These are phyloP conservation scores for Saccharomyces hybrid DNA, from an alignment of 1,139 yeast species.

Conservation along the genomic window DNA sequence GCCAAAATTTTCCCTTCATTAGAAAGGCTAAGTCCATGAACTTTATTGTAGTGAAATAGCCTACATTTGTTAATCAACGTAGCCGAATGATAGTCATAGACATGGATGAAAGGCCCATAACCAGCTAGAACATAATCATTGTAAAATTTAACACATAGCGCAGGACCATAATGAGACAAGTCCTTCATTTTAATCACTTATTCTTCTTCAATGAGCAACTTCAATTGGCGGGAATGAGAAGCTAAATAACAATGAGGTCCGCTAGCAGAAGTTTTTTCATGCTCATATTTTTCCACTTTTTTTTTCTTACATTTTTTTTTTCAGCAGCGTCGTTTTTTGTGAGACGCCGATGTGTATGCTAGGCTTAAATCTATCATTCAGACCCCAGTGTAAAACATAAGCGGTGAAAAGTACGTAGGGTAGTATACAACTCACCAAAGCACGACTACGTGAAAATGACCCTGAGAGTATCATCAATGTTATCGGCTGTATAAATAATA, in stretches of 20 bases:
- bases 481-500: not conserved
- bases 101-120: slow-evolving; percentile 59
- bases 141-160: slow-evolving; percentile 53
- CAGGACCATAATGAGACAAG: slow-evolving; percentile 50
- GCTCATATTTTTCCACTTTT: not conserved
- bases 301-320: not conserved
- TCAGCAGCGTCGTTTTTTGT: not conserved
- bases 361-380: not conserved
- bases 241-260: not conserved
- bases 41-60: slow-evolving; percentile 61
- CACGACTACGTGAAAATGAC: too few species aligned
- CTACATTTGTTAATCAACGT: slow-evolving; percentile 36
- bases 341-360: not conserved
- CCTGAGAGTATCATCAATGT: not conserved
- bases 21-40: slow-evolving; percentile 58
- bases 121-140: slow-evolving; percentile 47
- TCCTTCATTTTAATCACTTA: slow-evolving; percentile 8
- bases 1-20: slow-evolving; percentile 36
- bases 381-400: not conserved
- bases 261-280: not conserved
- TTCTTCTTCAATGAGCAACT: not conserved
- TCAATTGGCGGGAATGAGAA: not conserved
- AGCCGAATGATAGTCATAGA: slow-evolving; percentile 42
- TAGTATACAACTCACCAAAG: not conserved
- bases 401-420: not conserved